phyloP scores from a whole-genome alignment of 2,329 filamentous ascomycete genomes.

The Aspergillus brunneoviolaceus region DNA sequence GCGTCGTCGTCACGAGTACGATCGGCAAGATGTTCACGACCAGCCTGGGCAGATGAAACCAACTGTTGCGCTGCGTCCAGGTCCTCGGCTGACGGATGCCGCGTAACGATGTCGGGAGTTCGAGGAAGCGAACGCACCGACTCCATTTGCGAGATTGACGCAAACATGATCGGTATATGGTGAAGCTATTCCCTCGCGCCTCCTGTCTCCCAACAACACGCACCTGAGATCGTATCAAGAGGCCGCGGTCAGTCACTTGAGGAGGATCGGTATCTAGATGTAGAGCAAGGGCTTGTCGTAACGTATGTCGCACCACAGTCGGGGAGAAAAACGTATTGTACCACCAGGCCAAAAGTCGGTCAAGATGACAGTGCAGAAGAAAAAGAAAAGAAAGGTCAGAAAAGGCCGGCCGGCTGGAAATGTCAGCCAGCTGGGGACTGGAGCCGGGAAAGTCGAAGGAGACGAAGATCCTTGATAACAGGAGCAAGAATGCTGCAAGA shows the following conservation, averaged over 20 bases:
- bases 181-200: conserved; percentile 3
- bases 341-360: conserved; percentile 39
- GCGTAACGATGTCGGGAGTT: conserved; percentile 33
- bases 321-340: conserved; percentile 33
- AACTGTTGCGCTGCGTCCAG: conserved; percentile 50
- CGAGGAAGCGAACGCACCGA: conserved; percentile 33
- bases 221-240: conserved; percentile 8
- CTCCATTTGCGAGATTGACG: conserved; percentile 40
- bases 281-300: conserved; percentile 17
- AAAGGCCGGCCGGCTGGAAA: conserved; percentile 17
- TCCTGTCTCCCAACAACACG: conserved; percentile 2
- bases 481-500: conserved; percentile 5
- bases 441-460: conserved; percentile 15
- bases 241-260: conserved; percentile 16
- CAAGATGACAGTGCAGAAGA: conserved; percentile 28
- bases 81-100: conserved; percentile 49
- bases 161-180: conserved; percentile 28
- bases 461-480: conserved; percentile 17
- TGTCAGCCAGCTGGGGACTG: conserved; percentile 23
- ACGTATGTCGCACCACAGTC: conserved; percentile 32
- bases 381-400: conserved; percentile 21
- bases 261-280: conserved; percentile 16
- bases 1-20: conserved; percentile 24
- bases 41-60: conserved; percentile 47
- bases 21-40: conserved; percentile 37